A percentile compares a stretch with the other conserved stretches of the same genome.
Conservation (phyloP, 2,329 filamentous ascomycete genomes). For the Beauveria pseudobassiana region DNA sequence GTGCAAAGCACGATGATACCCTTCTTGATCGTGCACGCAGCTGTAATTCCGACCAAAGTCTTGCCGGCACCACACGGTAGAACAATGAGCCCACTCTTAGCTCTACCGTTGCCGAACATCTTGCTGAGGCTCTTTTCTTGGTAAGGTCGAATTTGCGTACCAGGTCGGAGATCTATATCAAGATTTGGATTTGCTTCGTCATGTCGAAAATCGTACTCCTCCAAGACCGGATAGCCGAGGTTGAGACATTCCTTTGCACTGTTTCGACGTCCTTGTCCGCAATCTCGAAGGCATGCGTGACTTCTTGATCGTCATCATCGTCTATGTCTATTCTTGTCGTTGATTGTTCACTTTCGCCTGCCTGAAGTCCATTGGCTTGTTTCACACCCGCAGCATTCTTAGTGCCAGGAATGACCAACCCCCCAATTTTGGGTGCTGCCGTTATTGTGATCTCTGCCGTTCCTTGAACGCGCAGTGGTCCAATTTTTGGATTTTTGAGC, state of each 20-base stretch:
- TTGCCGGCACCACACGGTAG: constrained; percentile 94
- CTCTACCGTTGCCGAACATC: constrained; percentile 98
- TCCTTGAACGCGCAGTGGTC: constrained; percentile 67
- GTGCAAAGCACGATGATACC: constrained; percentile 92
- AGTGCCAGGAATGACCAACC: constrained; percentile 87
- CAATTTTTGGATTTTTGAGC: constrained; percentile 78
- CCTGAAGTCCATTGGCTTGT: constrained; percentile 47
- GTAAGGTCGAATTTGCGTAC: constrained; percentile 85
- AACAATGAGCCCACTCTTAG: constrained; percentile 95
- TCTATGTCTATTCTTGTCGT: constrained; percentile 66
- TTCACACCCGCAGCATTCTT: constrained; percentile 85
- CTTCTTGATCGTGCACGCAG: constrained; percentile 96
- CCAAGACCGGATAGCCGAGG: constrained; percentile 78
- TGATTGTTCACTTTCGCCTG: constrained; percentile 35
- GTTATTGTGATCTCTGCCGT: constrained; percentile 67
- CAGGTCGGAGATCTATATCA: constrained; percentile 86
- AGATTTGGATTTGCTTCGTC: constrained; percentile 84
- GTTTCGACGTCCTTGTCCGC: constrained; percentile 72
- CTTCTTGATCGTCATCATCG: constrained; percentile 78
- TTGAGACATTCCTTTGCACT: constrained; percentile 86
- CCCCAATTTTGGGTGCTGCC: constrained; percentile 77
- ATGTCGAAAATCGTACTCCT: constrained; percentile 96
- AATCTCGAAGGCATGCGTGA: constrained; percentile 91
- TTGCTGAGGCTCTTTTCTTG: constrained; percentile 97
- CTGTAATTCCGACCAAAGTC: constrained; percentile 95